Percentiles rank a stretch among this genome's conserved stretches.
These are phyloP conservation scores for Arachnomyces sp. DNA, from an alignment of 2,329 filamentous ascomycete species.

Conservation along the genomic window DNA sequence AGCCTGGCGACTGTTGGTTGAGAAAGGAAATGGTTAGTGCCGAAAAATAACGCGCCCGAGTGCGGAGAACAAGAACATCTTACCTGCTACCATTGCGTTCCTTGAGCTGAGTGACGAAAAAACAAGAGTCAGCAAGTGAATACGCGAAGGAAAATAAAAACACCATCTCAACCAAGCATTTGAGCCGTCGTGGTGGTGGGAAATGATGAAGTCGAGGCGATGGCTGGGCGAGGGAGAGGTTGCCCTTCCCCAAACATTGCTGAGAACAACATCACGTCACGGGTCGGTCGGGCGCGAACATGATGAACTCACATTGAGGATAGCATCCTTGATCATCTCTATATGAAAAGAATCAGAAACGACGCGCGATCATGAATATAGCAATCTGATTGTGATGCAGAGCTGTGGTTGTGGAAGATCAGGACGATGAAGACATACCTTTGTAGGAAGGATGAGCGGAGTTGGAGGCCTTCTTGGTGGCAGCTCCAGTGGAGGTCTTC, in stretches of 20 bases:
- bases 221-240: constrained; percentile 17
- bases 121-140: constrained; percentile 39
- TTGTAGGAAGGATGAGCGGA: constrained; percentile 58
- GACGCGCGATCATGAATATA: constrained; percentile 43
- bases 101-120: constrained; percentile 51
- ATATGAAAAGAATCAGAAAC: constrained; percentile 45
- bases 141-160: constrained; percentile 16
- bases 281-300: constrained; percentile 39
- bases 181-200: constrained; percentile 13
- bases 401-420: constrained; percentile 36
- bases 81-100: constrained; percentile 64
- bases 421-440: constrained; percentile 47
- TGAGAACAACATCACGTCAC: constrained; percentile 28
- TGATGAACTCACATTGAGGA: constrained; percentile 59
- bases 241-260: constrained; percentile 26
- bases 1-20: constrained; percentile 53
- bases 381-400: constrained; percentile 31
- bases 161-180: constrained; percentile 17
- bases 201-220: not conserved
- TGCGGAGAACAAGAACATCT: constrained; percentile 31
- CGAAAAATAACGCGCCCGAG: constrained; percentile 10
- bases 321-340: constrained; percentile 70
- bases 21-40: constrained; percentile 13
- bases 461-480: constrained; percentile 47
- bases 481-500: constrained; percentile 51